phyloP scores from a whole-genome alignment of 169 alveolate species.

The Cryptosporidium baileyi region DNA sequence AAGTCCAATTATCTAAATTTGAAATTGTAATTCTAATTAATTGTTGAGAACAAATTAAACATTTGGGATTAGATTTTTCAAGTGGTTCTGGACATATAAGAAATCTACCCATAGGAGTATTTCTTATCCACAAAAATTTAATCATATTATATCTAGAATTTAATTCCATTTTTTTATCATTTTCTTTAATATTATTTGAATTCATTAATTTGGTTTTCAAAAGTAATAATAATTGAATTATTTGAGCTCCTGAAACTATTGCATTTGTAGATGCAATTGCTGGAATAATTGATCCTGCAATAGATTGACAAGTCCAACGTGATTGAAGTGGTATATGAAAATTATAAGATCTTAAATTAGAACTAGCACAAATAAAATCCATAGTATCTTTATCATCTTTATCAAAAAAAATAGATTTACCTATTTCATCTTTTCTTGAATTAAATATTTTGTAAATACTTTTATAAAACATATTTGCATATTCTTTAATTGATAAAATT shows the following conservation, averaged over 20 bases:
- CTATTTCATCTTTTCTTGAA: slow-evolving; percentile 35
- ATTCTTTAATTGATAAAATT: slow-evolving; percentile 21
- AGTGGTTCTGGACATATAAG: slow-evolving; percentile 74
- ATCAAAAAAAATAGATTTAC: slow-evolving; percentile 77
- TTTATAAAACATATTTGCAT: slow-evolving; percentile 59
- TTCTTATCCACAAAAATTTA: slow-evolving; percentile 72
- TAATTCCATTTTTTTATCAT: slow-evolving; percentile 29
- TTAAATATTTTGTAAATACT: slow-evolving; percentile 16
- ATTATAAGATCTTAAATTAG: slow-evolving; percentile 90
- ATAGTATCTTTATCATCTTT: slow-evolving; percentile 91
- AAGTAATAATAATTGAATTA: slow-evolving; percentile 82
- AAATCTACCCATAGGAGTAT: slow-evolving; percentile 43
- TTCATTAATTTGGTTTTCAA: slow-evolving; percentile 48
- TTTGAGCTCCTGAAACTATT: slow-evolving; percentile 91
- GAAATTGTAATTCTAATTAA: slow-evolving; percentile 67
- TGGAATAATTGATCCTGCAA: slow-evolving; percentile 96
- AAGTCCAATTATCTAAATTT: slow-evolving; percentile 68
- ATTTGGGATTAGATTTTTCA: slow-evolving; percentile 71
- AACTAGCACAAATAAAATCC: slow-evolving; percentile 89
- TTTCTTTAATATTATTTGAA: slow-evolving; percentile 46
- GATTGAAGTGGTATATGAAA: slow-evolving; percentile 83
- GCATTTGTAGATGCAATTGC: slow-evolving; percentile 97
- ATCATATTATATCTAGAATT: slow-evolving; percentile 49
- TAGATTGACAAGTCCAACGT: slow-evolving; percentile 86
- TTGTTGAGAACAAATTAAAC: slow-evolving; percentile 74